phyloP scores from a whole-genome alignment of 768 basidiomycete genomes.

The Glaciozyma antarctica region DNA sequence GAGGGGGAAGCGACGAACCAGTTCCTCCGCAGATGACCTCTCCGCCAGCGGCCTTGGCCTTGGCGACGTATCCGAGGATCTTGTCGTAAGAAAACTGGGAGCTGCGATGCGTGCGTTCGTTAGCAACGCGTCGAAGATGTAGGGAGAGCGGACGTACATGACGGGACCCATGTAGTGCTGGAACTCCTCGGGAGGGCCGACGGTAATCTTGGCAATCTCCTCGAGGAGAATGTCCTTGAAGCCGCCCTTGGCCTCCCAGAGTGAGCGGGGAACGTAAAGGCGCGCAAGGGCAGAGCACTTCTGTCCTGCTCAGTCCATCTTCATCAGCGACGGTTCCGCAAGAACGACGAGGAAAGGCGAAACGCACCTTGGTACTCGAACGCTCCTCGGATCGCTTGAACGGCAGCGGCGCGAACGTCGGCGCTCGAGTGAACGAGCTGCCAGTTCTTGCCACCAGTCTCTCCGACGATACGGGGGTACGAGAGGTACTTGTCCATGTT shows the following conservation, averaged over 20 bases:
- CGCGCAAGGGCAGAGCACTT: constrained; percentile 94
- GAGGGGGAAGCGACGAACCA: constrained; percentile 43
- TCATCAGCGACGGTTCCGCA: neutral
- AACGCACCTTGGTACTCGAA: constrained; percentile 86
- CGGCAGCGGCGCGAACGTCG: constrained; percentile 76
- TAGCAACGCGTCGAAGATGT: neutral
- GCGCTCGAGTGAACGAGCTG: constrained; percentile 83
- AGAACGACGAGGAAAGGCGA: neutral
- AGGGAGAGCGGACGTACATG: constrained; percentile 51
- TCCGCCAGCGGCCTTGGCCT: constrained; percentile 80
- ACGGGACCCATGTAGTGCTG: constrained; percentile 90
- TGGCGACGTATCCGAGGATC: constrained; percentile 67
- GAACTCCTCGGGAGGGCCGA: constrained; percentile 68
- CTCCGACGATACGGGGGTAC: constrained; percentile 93
- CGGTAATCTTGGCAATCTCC: constrained; percentile 73
- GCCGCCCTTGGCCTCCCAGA: constrained; percentile 54
- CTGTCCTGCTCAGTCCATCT: constrained; percentile 52
- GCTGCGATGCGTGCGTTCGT: constrained; percentile 41
- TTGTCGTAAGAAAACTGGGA: constrained; percentile 81
- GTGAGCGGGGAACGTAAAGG: constrained; percentile 72
- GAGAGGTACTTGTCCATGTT: constrained; percentile 79
- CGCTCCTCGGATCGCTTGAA: constrained; percentile 74
- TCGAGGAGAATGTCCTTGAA: constrained; percentile 70
- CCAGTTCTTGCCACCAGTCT: constrained; percentile 98
- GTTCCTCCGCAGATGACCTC: constrained; percentile 79